These are phyloP conservation scores for Opeltia flavorubescens DNA, from an alignment of 495 filamentous ascomycete genomes.

Conservation along the genomic window DNA sequence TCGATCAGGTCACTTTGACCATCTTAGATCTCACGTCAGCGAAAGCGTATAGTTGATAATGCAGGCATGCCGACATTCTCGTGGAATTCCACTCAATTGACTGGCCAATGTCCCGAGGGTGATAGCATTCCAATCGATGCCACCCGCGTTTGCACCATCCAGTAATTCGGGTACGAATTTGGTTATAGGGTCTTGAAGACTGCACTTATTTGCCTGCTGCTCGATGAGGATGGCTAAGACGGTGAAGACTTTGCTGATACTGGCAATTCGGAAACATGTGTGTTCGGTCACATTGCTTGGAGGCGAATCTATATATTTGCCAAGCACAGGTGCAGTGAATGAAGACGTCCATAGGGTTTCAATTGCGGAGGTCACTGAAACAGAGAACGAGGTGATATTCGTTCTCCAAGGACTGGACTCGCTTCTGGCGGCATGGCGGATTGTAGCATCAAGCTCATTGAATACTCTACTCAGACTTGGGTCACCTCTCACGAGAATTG, in stretches of 20 bases:
- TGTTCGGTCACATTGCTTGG: conserved; percentile 24
- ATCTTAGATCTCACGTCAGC: not conserved
- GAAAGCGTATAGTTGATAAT: not conserved
- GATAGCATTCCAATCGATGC: conserved; percentile 36
- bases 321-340: not conserved
- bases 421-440: not conserved
- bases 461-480: not conserved
- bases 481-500: not conserved
- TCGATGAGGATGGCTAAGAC: conserved; percentile 28
- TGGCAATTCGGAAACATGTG: conserved; percentile 35
- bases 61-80: conserved; percentile 24
- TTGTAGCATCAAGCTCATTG: not conserved
- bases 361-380: not conserved
- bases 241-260: conserved; percentile 37
- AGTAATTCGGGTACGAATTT: conserved; percentile 31
- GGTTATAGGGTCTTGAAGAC: conserved; percentile 24
- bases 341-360: not conserved
- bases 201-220: conserved; percentile 21
- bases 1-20: not conserved
- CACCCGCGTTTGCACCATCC: conserved; percentile 22
- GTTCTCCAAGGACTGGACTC: not conserved
- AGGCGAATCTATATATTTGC: not conserved
- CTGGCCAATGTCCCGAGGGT: conserved; percentile 38
- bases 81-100: conserved; percentile 34
- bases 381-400: not conserved